phyloP scores from a whole-genome alignment of 1,284 basidiomycete genomes.

The Ustilago lituana region DNA sequence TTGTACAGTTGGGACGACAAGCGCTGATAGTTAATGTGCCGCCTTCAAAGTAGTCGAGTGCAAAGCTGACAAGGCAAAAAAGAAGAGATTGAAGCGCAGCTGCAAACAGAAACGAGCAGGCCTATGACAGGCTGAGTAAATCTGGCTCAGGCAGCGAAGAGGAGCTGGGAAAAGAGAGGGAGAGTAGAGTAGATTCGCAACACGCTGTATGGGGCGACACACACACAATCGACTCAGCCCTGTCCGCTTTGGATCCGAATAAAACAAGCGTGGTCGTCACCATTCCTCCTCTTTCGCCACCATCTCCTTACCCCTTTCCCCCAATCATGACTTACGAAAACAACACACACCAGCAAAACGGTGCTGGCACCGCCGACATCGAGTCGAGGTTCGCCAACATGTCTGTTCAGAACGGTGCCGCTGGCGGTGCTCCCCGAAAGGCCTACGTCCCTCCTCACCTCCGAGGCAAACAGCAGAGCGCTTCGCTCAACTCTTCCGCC shows the following conservation, averaged over 20 bases:
- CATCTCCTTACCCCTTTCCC: conserved; percentile 10
- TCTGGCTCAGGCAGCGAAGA: too few species aligned
- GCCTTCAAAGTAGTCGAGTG: too few species aligned
- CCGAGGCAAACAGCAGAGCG: conserved; percentile 70
- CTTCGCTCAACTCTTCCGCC: conserved; percentile 62
- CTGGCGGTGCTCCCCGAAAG: conserved; percentile 73
- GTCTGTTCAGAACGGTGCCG: conserved; percentile 53
- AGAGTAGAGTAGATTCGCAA: too few species aligned
- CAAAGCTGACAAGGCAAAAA: too few species aligned
- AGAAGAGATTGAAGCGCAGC: too few species aligned
- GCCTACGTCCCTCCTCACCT: conserved; percentile 93
- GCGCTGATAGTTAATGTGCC: too few species aligned
- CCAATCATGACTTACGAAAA: conserved; percentile 59
- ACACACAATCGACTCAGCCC: conserved; percentile 24
- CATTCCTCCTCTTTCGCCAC: conserved; percentile 8
- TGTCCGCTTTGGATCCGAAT: not conserved
- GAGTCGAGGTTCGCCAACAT: conserved; percentile 77
- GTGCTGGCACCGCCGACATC: conserved; percentile 74
- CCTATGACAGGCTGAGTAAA: too few species aligned
- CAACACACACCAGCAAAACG: conserved; percentile 56
- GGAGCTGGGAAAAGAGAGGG: too few species aligned
- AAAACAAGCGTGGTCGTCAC: not conserved
- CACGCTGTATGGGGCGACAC: conserved; percentile 3
- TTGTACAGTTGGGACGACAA: too few species aligned
- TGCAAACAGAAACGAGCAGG: too few species aligned